Evolutionary conservation across 2,329 filamentous ascomycete species (phyloP).

Genomic region (Drechslerella stenobrocha): DNA sequence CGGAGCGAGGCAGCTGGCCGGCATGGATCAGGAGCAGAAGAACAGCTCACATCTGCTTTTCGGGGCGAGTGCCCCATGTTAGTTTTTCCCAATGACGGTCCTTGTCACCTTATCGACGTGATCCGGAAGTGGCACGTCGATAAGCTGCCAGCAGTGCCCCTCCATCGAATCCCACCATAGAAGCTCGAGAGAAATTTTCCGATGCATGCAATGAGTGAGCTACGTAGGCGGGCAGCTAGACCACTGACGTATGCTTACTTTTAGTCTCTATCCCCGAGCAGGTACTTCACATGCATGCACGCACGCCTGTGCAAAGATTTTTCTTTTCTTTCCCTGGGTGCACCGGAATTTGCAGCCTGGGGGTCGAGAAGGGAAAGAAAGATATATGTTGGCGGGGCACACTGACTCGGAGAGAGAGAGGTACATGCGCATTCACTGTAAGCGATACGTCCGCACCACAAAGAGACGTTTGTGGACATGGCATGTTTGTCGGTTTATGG

Average conservation of each 20-base stretch:
- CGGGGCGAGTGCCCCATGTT: background rate
- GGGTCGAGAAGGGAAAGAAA: too few relatives aligned
- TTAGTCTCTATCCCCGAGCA: too few relatives aligned
- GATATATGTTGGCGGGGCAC: too few relatives aligned
- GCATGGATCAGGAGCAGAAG: background rate
- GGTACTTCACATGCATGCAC: too few relatives aligned
- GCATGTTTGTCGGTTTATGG: background rate
- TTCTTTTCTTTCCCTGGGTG: too few relatives aligned
- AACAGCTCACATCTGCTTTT: background rate
- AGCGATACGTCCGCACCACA: too few relatives aligned
- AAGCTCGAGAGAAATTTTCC: constrained; percentile 4
- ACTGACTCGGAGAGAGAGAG: too few relatives aligned
- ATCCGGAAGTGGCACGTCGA: constrained; percentile 6
- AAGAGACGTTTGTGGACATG: background rate
- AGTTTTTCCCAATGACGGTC: background rate
- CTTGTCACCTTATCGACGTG: background rate
- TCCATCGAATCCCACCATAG: background rate
- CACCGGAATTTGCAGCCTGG: too few relatives aligned
- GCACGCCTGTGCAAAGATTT: too few relatives aligned
- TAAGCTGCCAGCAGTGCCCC: background rate
- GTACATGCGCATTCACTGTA: too few relatives aligned
- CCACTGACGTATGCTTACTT: too few relatives aligned
- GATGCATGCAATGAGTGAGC: background rate
- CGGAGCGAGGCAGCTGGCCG: background rate
- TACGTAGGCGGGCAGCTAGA: background rate